phyloP scores from a whole-genome alignment of 805 yeast species.

The Tetrapisispora nanseiensis region DNA sequence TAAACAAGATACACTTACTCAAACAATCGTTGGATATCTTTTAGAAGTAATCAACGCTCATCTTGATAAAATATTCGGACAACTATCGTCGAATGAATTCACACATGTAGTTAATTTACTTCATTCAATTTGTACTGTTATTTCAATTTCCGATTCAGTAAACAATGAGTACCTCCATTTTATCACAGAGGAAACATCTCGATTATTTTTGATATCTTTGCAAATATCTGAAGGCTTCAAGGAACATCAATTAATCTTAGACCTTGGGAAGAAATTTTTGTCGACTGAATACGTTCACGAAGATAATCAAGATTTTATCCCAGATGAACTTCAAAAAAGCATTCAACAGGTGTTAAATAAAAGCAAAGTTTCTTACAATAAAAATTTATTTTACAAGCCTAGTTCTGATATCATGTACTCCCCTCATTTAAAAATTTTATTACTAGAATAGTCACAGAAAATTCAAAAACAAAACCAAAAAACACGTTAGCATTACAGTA shows the following conservation, averaged over 20 bases:
- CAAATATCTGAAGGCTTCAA: constrained; percentile 17
- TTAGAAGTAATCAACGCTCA: constrained; percentile 12
- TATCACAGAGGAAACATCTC: constrained; percentile 4
- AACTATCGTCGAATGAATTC: constrained; percentile 15
- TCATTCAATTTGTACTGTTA: constrained; percentile 6
- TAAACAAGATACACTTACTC: constrained; percentile 2
- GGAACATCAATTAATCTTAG: constrained; percentile 5
- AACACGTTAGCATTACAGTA: too few species aligned
- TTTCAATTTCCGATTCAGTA: not conserved
- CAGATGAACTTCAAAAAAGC: not conserved
- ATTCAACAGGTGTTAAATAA: not conserved
- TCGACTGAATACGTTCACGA: not conserved
- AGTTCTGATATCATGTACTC: not conserved
- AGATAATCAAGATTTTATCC: not conserved
- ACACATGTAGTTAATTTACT: constrained; percentile 11
- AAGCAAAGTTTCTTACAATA: not conserved
- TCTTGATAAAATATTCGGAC: constrained; percentile 10
- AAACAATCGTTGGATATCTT: constrained; percentile 6
- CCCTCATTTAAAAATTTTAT: not conserved
- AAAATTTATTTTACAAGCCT: not conserved
- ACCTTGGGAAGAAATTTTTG: not conserved
- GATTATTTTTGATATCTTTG: constrained; percentile 9
- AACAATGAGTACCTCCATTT: not conserved
- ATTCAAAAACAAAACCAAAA: not conserved
- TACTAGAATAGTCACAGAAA: not conserved